Evolutionary conservation across 2,329 filamentous ascomycete species (phyloP), one percentile per base, ranked within the genome.

Genomic region (Scedosporium aurantiacum): DNA sequence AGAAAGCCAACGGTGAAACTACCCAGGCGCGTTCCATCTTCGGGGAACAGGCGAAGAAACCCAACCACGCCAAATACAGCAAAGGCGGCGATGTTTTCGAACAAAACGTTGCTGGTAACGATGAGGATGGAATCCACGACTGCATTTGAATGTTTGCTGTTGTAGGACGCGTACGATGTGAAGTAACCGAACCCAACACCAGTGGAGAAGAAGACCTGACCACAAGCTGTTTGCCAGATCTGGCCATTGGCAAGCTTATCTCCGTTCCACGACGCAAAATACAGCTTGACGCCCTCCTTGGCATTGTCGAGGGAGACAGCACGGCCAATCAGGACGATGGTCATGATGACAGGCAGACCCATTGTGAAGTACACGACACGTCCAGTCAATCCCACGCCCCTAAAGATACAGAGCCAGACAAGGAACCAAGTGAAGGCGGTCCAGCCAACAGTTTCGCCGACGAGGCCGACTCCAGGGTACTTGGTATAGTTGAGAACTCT

Each of bases 351-450:
- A 0, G 82, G 82, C 4, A 84, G 68, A 1, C 80, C 81, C 81
- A 84, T 84, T n/a, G 81, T 84, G 69, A 82, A 82, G 70, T 84
- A 84, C 4, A 83, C 81, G 8, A 83, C 82, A 5, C 81, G 76
- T 1, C 82, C 82, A 1, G 82, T 84, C 63, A 82, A 68, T 0
- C 81, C 80, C 21, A 84, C 80, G 5, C 83, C 79, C 41, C 80
- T 78, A 69, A 84, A 82, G 65, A 85, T 83, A 65, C 78, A 82
- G 47, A 84, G 65, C 79, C 81, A 84, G 65, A 84, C 77, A 1
- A 84, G 69, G 67, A 85, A 82, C 80, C 82, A 83, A 62, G 81
- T 78, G 65, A 85, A 84, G 18, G 76, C 74, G 47, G 75, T 78
- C 82, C 82, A 84, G 10, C 78, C 82, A 2, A 82, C 80, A 0